Evolutionary conservation across 169 alveolate species (phyloP), one percentile per base, ranked within the genome.

Genomic region (Gregarina niphandrodes): DNA sequence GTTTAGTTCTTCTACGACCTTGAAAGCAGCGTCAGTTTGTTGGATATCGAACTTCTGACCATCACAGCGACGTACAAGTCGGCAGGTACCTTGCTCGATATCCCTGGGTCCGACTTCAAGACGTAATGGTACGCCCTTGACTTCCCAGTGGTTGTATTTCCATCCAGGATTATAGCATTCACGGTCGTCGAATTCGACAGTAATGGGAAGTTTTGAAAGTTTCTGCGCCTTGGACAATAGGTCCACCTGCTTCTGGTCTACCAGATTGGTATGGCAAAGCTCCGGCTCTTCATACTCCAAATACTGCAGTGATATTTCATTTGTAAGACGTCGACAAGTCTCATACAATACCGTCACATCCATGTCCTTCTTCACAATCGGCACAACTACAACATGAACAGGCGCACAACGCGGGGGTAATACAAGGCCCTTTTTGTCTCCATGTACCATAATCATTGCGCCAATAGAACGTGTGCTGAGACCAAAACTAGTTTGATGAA

Each of bases 111-210:
- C 99, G 15, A 90, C 49, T 71, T 93, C 99, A 15, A 87, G 49
- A 52, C 99, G 75, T 35, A 90, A 54, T 21, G 98, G 97, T 37
- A 93, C 96, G 22, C 99, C 99, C 61, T 87, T 86, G 44, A 82
- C 73, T 67, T 93, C 99, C 98, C 98, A 90, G 63, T 91, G 87
- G 67, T 90, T 89, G 68, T 58, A 93, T 70, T 93, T 93, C 89
- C 88, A 93, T 13, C 99, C 99, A 22, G 99, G 97, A 4, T 87
- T 78, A 61, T 88, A 84, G 52, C 80, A 75, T n/a, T 63, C 78
- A 58, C 95, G 72, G 49, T 78, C 95, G 64, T 81, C 93, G n/a
- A n/a, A n/a, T n/a, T 19, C 64, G 4, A 49, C 45, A 3, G 21
- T n/a, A 12, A 3, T 20, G 43, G 36, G 13, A 15, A 5, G 18